These are phyloP conservation scores for Aspergillus mulundensis DNA, from an alignment of 495 filamentous ascomycete genomes.

Conservation along the genomic window DNA sequence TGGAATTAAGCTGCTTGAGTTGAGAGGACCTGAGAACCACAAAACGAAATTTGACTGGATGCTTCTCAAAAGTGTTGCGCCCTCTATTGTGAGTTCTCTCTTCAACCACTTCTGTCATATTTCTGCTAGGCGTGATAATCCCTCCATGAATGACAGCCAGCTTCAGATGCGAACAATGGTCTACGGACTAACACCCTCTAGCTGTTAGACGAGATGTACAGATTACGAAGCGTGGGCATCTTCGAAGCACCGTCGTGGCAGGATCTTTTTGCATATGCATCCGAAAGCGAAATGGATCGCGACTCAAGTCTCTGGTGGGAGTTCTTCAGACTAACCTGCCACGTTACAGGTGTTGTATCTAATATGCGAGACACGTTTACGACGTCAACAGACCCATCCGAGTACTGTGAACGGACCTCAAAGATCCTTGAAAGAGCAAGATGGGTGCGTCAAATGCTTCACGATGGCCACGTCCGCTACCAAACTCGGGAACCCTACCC, in stretches of 20 bases:
- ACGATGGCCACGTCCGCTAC: slow-evolving; percentile 5
- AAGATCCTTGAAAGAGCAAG: background rate
- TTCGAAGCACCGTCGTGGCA: slow-evolving; percentile 9
- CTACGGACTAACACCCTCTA: background rate
- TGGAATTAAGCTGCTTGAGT: slow-evolving; percentile 8
- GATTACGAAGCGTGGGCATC: background rate
- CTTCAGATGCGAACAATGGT: too few species aligned
- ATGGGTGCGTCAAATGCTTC: background rate
- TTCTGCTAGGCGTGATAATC: background rate
- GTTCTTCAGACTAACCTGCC: slow-evolving; percentile 4
- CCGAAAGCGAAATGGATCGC: background rate
- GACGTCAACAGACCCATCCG: background rate
- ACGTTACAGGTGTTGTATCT: slow-evolving; percentile 3
- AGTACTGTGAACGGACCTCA: background rate
- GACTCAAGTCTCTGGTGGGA: slow-evolving; percentile 12
- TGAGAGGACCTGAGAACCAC: slow-evolving; percentile 7
- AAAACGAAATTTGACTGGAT: slow-evolving; percentile 8
- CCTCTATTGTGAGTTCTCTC: slow-evolving; percentile 9
- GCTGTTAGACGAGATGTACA: slow-evolving; percentile 7
- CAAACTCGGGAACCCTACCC: background rate
- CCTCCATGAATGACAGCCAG: too few species aligned
- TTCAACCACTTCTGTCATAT: background rate
- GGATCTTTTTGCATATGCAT: slow-evolving; percentile 1
- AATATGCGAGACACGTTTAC: background rate
- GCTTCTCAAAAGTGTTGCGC: slow-evolving; percentile 9